Base-by-base conservation (phyloP, 2,329 filamentous ascomycete genomes). In the Venturiaceae sp. region DNA sequence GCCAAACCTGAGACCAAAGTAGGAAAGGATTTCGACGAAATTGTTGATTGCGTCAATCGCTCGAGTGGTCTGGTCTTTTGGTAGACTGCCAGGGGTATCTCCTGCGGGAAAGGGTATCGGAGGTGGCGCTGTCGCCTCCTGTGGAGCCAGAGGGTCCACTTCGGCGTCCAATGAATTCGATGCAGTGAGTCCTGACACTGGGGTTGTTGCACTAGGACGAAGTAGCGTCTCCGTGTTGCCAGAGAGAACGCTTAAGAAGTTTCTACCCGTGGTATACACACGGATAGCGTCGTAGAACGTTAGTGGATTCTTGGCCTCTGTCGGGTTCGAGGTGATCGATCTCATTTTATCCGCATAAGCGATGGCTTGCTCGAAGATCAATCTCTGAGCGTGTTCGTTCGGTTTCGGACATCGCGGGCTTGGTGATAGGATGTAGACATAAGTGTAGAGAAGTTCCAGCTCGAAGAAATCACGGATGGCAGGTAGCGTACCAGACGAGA, bases 201-300 rank as follows among this genome's bases (percentile, higher is more conserved):
- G 72, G 53, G 71, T 68, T 1, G 75, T 74, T 36, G 71, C 72
- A 5, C 69, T 63, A n/a, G 73, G 74, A 6, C 71, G 67, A 16
- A 74, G 67, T 1, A 79, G 68, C 3, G 66, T 65, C 11, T 83
- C 78, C 41, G 77, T 75, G 63, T 80, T 78, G n/a, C 77, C 74
- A 58, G 75, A 76, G 23, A 86, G 67, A 1, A 83, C 74, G 60
- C 82, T 76, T 30, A 84, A 72, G 56, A 86, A 80, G 57, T 81
- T 79, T 47, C 75, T 75, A 16, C 80, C 80, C 1, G 83, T 81
- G 72, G 83, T 95, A 66, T 89, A 94, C 1, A 90, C 85, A 56
- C 92, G 84, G 66, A 95, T 80, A 1, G 91, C 88, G 68, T 96
- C 92, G 66, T 95, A 86, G 65, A 92, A 96, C 0, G 89, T 92